A percentile compares a stretch with the other conserved stretches of the same genome.
phyloP scores from a whole-genome alignment of 176 grass and related monocot genomes.

The Guadua angustifolia region DNA sequence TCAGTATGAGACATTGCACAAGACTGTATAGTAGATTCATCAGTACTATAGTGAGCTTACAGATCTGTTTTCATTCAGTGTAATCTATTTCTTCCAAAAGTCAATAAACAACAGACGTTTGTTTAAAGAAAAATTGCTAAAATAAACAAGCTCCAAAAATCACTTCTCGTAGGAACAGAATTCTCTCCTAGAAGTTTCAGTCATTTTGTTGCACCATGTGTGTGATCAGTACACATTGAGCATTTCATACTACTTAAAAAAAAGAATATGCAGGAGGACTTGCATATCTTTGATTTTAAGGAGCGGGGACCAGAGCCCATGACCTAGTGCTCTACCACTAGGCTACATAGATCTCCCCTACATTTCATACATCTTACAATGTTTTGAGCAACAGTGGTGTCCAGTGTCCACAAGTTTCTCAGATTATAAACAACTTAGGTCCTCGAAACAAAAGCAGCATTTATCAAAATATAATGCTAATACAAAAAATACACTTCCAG shows the following conservation, averaged over 20 bases:
- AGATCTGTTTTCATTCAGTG: constrained; percentile 3
- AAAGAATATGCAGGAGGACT: neutral
- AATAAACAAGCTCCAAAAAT: neutral
- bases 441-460: neutral
- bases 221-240: neutral
- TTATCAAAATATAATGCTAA: too few species aligned
- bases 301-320: neutral
- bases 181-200: constrained; percentile 1
- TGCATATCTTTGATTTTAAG: neutral
- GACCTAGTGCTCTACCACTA: neutral
- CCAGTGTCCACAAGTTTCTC: too few species aligned
- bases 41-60: neutral
- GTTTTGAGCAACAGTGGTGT: neutral
- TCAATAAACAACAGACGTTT: neutral
- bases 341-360: neutral
- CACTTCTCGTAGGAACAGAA: neutral
- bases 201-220: neutral
- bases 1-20: neutral
- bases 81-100: constrained; percentile 6
- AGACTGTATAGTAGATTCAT: neutral
- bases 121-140: neutral
- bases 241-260: neutral
- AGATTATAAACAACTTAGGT: neutral
- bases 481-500: too few species aligned
- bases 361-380: neutral